These are phyloP conservation scores for Apiotrichum veenhuisii DNA, from an alignment of 1,284 basidiomycete species.

Conservation along the genomic window DNA sequence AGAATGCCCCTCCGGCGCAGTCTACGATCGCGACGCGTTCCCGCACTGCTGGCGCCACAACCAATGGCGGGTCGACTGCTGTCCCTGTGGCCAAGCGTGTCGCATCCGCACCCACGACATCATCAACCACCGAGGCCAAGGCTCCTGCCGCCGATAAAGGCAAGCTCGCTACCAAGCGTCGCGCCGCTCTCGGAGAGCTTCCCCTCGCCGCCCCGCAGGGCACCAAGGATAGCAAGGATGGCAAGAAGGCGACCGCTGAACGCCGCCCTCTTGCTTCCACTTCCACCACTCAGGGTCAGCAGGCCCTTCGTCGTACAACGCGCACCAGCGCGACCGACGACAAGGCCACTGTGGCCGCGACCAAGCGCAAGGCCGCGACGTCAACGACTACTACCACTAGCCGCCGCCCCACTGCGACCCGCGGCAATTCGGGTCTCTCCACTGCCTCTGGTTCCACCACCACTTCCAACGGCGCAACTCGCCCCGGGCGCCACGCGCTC, in stretches of 20 bases:
- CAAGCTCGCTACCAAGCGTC: conserved; percentile 20
- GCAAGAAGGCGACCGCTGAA: conserved; percentile 13
- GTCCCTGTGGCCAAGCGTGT: conserved; percentile 42
- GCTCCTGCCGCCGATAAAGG: background rate
- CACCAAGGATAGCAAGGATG: conserved; percentile 17
- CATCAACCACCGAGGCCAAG: conserved; percentile 16
- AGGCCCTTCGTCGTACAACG: conserved; percentile 8
- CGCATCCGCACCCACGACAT: conserved; percentile 17
- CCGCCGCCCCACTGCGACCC: conserved; percentile 5
- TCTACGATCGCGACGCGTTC: conserved; percentile 25
- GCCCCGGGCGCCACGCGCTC: conserved; percentile 6
- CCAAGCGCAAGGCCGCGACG: conserved; percentile 30
- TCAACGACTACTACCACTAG: conserved; percentile 10
- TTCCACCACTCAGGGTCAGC: conserved; percentile 18
- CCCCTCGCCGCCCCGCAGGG: conserved; percentile 26
- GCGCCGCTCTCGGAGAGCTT: conserved; percentile 47
- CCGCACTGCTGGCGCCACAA: conserved; percentile 14
- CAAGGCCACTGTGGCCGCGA: conserved; percentile 16
- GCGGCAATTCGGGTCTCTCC: conserved; percentile 8
- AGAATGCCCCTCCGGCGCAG: conserved; percentile 42
- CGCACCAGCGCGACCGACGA: conserved; percentile 5
- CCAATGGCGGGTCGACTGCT: conserved; percentile 20
- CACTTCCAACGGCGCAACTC: conserved; percentile 3
- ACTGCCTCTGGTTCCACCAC: conserved; percentile 13
- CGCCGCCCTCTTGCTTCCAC: conserved; percentile 28